Evolutionary conservation across 495 filamentous ascomycete genomes (phyloP).

Genomic region (Cudoniella acicularis): DNA sequence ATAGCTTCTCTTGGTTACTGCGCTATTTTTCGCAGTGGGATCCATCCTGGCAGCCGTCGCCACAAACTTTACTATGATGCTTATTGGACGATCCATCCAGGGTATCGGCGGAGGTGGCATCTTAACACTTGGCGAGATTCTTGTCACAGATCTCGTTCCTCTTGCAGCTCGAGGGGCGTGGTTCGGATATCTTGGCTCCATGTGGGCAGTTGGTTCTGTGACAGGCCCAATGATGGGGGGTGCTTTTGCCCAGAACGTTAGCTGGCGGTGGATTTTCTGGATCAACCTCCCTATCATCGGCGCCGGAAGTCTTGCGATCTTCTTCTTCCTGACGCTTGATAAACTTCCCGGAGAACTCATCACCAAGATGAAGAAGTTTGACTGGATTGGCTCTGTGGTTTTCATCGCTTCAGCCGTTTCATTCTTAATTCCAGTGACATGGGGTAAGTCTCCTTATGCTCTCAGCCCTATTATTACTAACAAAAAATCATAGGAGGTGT

Average conservation of each 20-base stretch:
- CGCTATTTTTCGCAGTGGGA: constrained; percentile 53
- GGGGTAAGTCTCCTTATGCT: constrained; percentile 11
- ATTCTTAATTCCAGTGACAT: constrained; percentile 49
- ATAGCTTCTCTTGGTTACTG: constrained; percentile 41
- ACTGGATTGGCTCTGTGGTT: constrained; percentile 56
- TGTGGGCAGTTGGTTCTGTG: constrained; percentile 66
- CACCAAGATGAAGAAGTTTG: constrained; percentile 47
- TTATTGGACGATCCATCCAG: constrained; percentile 64
- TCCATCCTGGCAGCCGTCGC: constrained; percentile 58
- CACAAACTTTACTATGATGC: constrained; percentile 54
- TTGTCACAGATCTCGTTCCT: constrained; percentile 63
- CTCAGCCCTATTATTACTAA: background rate
- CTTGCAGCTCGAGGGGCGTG: constrained; percentile 44
- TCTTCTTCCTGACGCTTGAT: constrained; percentile 37
- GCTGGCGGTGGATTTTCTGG: constrained; percentile 56
- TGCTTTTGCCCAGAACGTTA: constrained; percentile 59
- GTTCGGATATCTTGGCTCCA: constrained; percentile 34
- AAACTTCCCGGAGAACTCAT: constrained; percentile 27
- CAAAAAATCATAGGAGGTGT: constrained; percentile 39
- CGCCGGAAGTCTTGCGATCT: constrained; percentile 32
- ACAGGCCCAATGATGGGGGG: constrained; percentile 66
- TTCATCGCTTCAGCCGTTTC: constrained; percentile 45
- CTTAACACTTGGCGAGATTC: constrained; percentile 57
- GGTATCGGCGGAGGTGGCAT: constrained; percentile 72
- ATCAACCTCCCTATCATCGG: constrained; percentile 43